Evolutionary conservation across 805 yeast genomes (phyloP).

Genomic region (Barnettozyma wickerhamii): DNA sequence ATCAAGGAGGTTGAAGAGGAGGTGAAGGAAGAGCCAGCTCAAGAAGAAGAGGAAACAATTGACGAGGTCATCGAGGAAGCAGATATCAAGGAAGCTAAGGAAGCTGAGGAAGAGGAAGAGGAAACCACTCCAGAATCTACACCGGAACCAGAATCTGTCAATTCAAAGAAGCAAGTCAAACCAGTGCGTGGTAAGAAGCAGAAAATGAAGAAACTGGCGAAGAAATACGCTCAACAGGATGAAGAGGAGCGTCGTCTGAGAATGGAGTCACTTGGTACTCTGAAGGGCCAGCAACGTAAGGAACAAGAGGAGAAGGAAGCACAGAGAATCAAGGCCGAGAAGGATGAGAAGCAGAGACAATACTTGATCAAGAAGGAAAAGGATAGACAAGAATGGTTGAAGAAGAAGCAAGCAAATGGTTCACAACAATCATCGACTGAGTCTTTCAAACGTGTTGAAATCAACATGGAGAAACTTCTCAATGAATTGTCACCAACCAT

Average conservation of each 20-base stretch:
- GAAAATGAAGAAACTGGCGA: slow-evolving; percentile 74
- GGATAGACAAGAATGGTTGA: slow-evolving; percentile 1
- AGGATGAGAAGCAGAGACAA: slow-evolving; percentile 34
- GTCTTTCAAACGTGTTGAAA: slow-evolving; percentile 33
- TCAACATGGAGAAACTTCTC: slow-evolving; percentile 40
- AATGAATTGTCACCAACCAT: slow-evolving; percentile 30
- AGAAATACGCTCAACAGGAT: slow-evolving; percentile 87
- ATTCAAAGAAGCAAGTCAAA: slow-evolving; percentile 18
- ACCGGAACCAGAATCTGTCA: slow-evolving; percentile 6
- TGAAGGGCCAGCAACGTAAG: slow-evolving; percentile 38
- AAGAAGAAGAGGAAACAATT: slow-evolving; percentile 4
- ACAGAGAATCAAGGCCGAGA: slow-evolving; percentile 31
- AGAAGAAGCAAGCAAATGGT: slow-evolving; percentile 2
- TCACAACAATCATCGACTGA: neutral
- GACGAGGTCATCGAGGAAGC: slow-evolving; percentile 8
- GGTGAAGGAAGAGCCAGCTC: slow-evolving; percentile 10
- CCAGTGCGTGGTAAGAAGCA: slow-evolving; percentile 80
- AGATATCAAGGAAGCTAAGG: slow-evolving; percentile 4
- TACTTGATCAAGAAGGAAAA: slow-evolving; percentile 29
- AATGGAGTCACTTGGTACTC: slow-evolving; percentile 80
- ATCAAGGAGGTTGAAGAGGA: slow-evolving; percentile 15
- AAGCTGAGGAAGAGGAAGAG: neutral
- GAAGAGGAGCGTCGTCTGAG: slow-evolving; percentile 76
- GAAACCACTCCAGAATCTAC: slow-evolving; percentile 1
- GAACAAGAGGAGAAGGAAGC: slow-evolving; percentile 31